These are phyloP conservation scores for Ambrosia artemisiifolia DNA, from an alignment of 129 eudicot genomes.

Conservation along the genomic window DNA sequence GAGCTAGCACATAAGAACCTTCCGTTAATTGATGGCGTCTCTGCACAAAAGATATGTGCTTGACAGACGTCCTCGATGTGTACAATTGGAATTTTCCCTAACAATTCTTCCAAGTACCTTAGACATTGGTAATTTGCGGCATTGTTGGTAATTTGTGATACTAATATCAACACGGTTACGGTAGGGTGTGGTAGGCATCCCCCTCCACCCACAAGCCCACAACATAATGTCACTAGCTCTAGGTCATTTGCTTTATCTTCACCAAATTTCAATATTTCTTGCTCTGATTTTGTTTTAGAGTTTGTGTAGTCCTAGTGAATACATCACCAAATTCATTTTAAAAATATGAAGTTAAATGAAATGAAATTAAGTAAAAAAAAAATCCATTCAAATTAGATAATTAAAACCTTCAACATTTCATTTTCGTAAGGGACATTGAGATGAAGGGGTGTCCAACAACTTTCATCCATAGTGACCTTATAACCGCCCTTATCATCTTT, in stretches of 20 bases:
- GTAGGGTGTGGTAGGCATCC: constrained; percentile 28
- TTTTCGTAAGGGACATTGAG: constrained; percentile 22
- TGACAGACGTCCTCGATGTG: constrained; percentile 47
- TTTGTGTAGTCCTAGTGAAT: constrained; percentile 20
- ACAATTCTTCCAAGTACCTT: constrained; percentile 41
- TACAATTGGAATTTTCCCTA: constrained; percentile 46
- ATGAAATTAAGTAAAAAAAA: no score
- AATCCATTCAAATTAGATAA: no score
- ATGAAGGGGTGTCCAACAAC: constrained; percentile 58
- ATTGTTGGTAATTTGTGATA: constrained; percentile 34
- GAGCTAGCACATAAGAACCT: constrained; percentile 46
- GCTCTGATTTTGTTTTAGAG: constrained; percentile 37
- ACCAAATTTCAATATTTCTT: constrained; percentile 37
- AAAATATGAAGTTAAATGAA: no score
- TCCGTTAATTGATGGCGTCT: constrained; percentile 22
- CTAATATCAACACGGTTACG: neutral
- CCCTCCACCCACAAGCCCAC: constrained; percentile 59
- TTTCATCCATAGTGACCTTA: constrained; percentile 43
- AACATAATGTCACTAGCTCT: constrained; percentile 39
- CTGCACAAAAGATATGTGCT: constrained; percentile 55
- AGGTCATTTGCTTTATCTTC: constrained; percentile 18
- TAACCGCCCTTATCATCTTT: constrained; percentile 46
- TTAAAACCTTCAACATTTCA: neutral
- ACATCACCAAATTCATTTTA: no score
- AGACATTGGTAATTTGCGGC: neutral